Base-by-base conservation (phyloP, 169 alveolate genomes). In the Eimeria sp. region DNA sequence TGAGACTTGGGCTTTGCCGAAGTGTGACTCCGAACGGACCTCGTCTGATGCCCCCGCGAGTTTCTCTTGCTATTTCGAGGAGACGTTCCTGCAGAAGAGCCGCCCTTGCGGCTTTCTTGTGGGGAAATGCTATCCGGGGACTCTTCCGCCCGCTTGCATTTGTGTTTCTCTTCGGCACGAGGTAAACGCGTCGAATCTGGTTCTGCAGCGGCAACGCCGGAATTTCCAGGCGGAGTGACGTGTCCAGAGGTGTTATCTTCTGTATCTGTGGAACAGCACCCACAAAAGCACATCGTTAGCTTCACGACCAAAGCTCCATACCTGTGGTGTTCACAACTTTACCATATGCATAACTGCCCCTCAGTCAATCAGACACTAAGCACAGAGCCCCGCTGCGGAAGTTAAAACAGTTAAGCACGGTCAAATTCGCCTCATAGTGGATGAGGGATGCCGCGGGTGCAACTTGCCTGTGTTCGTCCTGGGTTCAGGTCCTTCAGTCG, bases 41-140 rank as follows among this genome's bases (percentile, higher is more conserved):
- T 46, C 30, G 49, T 46, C 46, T 46, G 68, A 66, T 78, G 88
- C 11, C 88, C 88, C 71, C 66, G 62, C 46, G 66, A 27, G 9
- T 30, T 46, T 20, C 43, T 46, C 66, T 78, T 78, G 0, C 46
- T 40, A 78, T 30, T 78, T 78, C 88, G 88, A 18, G 68, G 62
- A 11, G 88, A n/a, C 37, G 49, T 68, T 49, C 68, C 49, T 18
- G 52, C 62, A 30, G 88, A 46, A 46, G 88, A 11, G 18, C 62
- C 68, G 88, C 68, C 56, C 62, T 54, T 78, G 30, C 46, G 62
- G 83, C 37, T 20, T 11, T 68, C 88, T 52, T 27, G 66, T 10
- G 88, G 88, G 20, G 88, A 78, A 78, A 43, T 54, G 46, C 88
- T 78, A 16, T 54, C 88, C 46, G 68, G 43, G 64, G 88, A 78